These are phyloP conservation scores for Creolimax fragrantissima DNA, from an alignment of 78 protist species.

Conservation along the genomic window DNA sequence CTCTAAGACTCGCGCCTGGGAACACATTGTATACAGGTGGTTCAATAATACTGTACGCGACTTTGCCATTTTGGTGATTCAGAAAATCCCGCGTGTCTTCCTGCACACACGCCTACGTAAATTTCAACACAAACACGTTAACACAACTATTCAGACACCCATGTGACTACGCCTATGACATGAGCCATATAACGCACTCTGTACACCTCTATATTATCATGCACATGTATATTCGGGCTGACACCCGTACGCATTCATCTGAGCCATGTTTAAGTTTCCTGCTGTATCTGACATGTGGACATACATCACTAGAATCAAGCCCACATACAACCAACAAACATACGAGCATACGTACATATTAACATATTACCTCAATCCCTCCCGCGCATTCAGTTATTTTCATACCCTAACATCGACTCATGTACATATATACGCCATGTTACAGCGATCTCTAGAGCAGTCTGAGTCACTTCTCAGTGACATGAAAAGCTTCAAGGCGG, in stretches of 20 bases:
- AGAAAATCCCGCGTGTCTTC: not conserved
- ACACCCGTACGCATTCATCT: not conserved
- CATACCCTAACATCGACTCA: not conserved
- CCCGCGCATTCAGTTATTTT: no score
- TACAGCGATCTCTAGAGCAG: not conserved
- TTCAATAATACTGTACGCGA: not conserved
- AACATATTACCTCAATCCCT: not conserved
- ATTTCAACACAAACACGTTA: not conserved
- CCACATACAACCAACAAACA: not conserved
- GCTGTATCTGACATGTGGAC: not conserved
- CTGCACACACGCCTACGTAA: not conserved
- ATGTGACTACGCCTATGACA: not conserved
- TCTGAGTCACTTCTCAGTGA: not conserved
- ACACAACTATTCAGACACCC: not conserved
- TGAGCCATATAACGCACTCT: no score
- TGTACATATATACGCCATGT: not conserved
- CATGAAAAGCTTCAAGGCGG: constrained; percentile 32
- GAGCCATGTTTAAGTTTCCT: not conserved
- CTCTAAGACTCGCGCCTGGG: no score
- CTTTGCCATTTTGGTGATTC: not conserved
- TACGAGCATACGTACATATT: not conserved
- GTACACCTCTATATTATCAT: no score
- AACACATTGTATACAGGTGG: not conserved
- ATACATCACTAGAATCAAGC: not conserved
- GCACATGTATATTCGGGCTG: not conserved